Evolutionary conservation across 2,329 filamentous ascomycete species (phyloP).

Genomic region (Setomelanomma holmii): DNA sequence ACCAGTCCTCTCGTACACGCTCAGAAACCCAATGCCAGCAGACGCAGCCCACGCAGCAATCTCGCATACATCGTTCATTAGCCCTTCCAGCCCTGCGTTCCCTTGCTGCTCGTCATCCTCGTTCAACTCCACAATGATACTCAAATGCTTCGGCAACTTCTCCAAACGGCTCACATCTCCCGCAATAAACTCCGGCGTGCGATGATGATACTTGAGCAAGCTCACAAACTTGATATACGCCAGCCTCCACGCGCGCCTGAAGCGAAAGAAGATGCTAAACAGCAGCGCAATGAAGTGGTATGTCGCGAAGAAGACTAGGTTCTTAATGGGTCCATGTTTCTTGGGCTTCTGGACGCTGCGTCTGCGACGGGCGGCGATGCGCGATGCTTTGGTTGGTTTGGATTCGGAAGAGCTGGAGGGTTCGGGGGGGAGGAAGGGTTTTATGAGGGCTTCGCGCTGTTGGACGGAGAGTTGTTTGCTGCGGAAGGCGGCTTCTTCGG

Average conservation of each 20-base stretch:
- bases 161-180: constrained; percentile 79
- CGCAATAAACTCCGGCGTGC: constrained; percentile 89
- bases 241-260: constrained; percentile 80
- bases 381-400: constrained; percentile 10
- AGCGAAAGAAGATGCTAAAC: constrained; percentile 87
- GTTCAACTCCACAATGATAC: constrained; percentile 80
- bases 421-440: constrained; percentile 60
- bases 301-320: constrained; percentile 69
- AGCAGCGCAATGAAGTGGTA: constrained; percentile 77
- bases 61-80: constrained; percentile 91
- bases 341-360: constrained; percentile 21
- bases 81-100: constrained; percentile 76
- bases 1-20: constrained; percentile 93
- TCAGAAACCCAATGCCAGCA: constrained; percentile 84
- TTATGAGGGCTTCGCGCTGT: constrained; percentile 60
- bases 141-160: constrained; percentile 83
- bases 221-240: constrained; percentile 79
- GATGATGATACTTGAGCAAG: constrained; percentile 92
- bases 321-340: constrained; percentile 63
- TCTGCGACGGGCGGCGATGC: constrained; percentile 17
- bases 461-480: constrained; percentile 49
- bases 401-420: constrained; percentile 37
- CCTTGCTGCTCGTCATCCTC: constrained; percentile 66
- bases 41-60: constrained; percentile 92
- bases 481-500: constrained; percentile 44